Evolutionary conservation across 257 asterid genomes (phyloP), one percentile per base, ranked within the genome.

Genomic region (Oldenlandia corymbosa): DNA sequence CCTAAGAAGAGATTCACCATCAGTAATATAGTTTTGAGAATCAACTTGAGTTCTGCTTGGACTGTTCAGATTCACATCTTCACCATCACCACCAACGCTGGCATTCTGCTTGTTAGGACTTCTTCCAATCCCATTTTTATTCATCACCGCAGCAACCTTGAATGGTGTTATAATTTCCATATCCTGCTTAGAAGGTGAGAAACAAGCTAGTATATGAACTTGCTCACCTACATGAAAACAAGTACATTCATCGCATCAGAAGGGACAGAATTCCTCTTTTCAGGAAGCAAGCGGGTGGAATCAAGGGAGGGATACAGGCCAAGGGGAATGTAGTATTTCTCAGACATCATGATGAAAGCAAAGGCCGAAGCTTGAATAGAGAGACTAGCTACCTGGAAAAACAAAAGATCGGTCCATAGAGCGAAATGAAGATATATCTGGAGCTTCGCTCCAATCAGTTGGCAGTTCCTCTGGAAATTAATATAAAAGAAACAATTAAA

Each of bases 111-210:
- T 70, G 53, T 66, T 80, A 58, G 73, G 58, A 78, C 70, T 76
- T 65, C 74, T 77, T 30, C 85, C 81, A 36, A 83, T 68, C 51
- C 92, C 94, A 63, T 78, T 86, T 83, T 83, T 91, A 79, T 78
- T 85, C 95, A 89, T 89, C 70, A 79, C 81, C 16, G 92, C 99
- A 23, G 99, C 99, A 73, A 92, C 94, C 78, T 87, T 89, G 81
- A 92, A 92, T 46, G 99, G 99, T 23, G 99, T 89, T 50, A 92
- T 92, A 68, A 92, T 79, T 87, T 92, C 97, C 52, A 81, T 82
- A 64, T 92, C 97, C 76, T 87, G 89, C 81, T 89, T 92, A 80
- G 57, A 85, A 32, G 96, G 95, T 43, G 97, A 89, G 78, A 87
- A 82, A 75, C 97, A 87, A 72, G 84, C 96, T 69, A 89, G 80